Base-by-base conservation (phyloP, 257 asterid species). In the Ehretia macrophylla region DNA sequence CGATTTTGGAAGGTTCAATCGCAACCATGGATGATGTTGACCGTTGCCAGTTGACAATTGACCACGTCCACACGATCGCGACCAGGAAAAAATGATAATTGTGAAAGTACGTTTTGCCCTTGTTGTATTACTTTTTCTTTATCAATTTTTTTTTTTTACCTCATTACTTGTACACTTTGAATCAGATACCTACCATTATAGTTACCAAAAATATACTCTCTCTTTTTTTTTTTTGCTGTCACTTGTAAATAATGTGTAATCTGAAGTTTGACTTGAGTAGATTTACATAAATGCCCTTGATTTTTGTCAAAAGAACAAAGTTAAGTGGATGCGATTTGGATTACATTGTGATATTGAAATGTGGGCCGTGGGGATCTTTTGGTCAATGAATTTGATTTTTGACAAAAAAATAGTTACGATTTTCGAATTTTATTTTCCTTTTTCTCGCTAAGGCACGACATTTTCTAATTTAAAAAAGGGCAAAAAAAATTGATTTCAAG, bases 1-100 rank as follows among this genome's bases (percentile, higher is more conserved):
- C n/a, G 95, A 91, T 61, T 77, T 88, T 32, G 95, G 98, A 52
- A 75, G 90, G 80, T 67, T 76, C 64, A 77, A 70, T 65, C 68
- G 67, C 62, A 77, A 75, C 76, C 95, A 74, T 60, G 85, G 76
- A 81, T 62, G 46, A 47, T 39, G 73, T 75, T 76, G 84, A 81
- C 71, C 22, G 69, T 69, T 74, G 84, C 77, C 87, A 8, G 17
- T 49, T 49, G 54, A n/a, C n/a, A n/a, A n/a, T n/a, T n/a, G n/a
- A n/a, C 17, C 54, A 27, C 35, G 6, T 27, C 35, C 35, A 27
- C 35, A 27, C 35, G 3, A 42, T 10, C 47, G 12, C 11, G 12
- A 11, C 47, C 47, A 42, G 8, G 47, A 42, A 42, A 42, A 42
- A 42, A 42, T 1, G 6, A 49, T 27, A 54, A 32, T 11, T 22